Evolutionary conservation across 192 early-diverging fungal species (phyloP), one percentile per base, ranked within the genome.

Genomic region (Coemansia sp.): DNA sequence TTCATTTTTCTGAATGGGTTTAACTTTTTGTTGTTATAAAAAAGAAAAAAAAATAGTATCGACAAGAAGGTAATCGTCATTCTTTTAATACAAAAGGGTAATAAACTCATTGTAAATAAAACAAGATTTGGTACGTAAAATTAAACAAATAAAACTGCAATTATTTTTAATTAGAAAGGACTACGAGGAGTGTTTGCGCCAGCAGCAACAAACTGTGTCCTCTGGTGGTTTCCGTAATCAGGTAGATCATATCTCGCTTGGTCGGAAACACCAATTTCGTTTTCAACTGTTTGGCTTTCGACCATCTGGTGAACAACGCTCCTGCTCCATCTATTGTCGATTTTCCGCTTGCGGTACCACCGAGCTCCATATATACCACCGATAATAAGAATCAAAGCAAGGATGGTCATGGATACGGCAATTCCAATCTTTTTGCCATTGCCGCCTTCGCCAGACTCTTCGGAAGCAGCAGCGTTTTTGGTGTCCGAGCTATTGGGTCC

Each of bases 231-330:
- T 18, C 78, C 22, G 38, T 81, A 81, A 11, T 66, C 72, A 15
- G 78, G 78, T 8, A 81, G 62, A 0, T 80, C 66, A 32, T 71
- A 81, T 12, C 65, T 74, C 8, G 65, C 9, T 4, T 35, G 36
- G 5, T 22, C 63, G 8, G 64, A 17, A 20, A 52, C 54, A 14
- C 78, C 78, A 12, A 68, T 52, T 48, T 81, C 78, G 43, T 66
- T 81, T 5, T 73, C 67, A 14, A 61, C 71, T 20, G 70, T 72
- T n/a, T 81, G 78, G 57, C 73, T 70, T 14, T 81, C 78, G 18
- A 81, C 60, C 17, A 81, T 81, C 22, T 81, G 70, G 36, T 59
- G 73, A 14, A 81, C 70, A 3, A 59, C 70, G 5, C 55, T 64
- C 2, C 67, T 62, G 7, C 48, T 75, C 78, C 78, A 81, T 37